phyloP scores from a whole-genome alignment of 345 rosid genomes.

The Gossypium australe region DNA sequence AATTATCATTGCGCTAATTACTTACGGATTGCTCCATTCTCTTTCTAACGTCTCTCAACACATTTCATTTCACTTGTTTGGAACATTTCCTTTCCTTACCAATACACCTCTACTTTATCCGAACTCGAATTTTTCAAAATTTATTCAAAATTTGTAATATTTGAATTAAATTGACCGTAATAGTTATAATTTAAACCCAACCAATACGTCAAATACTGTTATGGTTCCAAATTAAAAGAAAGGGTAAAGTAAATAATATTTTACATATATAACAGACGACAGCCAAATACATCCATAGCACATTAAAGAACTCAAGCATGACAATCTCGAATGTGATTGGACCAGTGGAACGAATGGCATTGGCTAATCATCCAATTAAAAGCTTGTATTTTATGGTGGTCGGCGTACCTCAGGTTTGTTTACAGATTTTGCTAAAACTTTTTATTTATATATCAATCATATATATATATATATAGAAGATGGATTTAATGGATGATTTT shows the following conservation, averaged over 20 bases:
- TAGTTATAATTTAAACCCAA: too few species aligned
- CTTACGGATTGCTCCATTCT: too few species aligned
- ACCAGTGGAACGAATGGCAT: constrained; percentile 38
- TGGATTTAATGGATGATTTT: neutral
- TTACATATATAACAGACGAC: constrained; percentile 19
- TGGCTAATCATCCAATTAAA: constrained; percentile 41
- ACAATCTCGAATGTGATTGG: constrained; percentile 43
- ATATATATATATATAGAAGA: too few species aligned
- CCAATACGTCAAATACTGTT: too few species aligned
- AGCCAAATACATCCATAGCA: constrained; percentile 28
- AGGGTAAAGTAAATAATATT: neutral
- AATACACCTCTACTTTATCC: neutral
- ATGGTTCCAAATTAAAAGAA: too few species aligned
- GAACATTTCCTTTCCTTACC: too few species aligned
- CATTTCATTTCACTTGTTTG: too few species aligned
- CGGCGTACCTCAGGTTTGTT: constrained; percentile 42
- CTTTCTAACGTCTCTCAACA: too few species aligned
- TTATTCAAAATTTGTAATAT: too few species aligned
- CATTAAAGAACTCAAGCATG: constrained; percentile 50
- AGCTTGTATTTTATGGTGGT: constrained; percentile 39
- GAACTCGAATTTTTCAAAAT: neutral
- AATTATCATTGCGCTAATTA: too few species aligned
- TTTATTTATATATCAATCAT: neutral
- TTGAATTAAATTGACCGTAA: too few species aligned
- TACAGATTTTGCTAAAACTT: neutral